Evolutionary conservation across 2,329 filamentous ascomycete genomes (phyloP).

Genomic region (Aspergillus candidus): DNA sequence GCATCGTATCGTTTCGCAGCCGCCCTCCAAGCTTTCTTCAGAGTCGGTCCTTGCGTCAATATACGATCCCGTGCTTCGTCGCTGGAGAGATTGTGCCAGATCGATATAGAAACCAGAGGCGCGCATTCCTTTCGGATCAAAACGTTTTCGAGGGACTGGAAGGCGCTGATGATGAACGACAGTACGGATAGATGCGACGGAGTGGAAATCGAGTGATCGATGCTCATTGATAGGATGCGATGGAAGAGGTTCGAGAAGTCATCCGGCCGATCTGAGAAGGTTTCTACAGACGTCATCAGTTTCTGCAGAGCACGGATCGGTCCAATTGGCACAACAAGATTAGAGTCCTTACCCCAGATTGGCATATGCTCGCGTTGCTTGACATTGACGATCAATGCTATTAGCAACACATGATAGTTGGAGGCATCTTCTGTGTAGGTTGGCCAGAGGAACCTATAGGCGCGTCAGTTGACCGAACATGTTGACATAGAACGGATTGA

Average conservation of each 20-base stretch:
- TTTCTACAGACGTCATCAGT: constrained; percentile 46
- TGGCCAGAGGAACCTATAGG: constrained; percentile 82
- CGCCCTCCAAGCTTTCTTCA: constrained; percentile 87
- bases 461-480: constrained; percentile 14
- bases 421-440: constrained; percentile 83
- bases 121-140: constrained; percentile 95
- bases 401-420: constrained; percentile 83
- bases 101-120: constrained; percentile 85
- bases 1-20: constrained; percentile 79
- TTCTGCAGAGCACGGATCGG: constrained; percentile 1
- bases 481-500: neutral
- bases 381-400: constrained; percentile 78
- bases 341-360: constrained; percentile 65
- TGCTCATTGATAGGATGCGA: constrained; percentile 78
- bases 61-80: constrained; percentile 67
- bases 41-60: constrained; percentile 64
- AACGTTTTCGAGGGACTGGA: constrained; percentile 84
- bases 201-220: constrained; percentile 62
- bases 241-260: constrained; percentile 88
- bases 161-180: constrained; percentile 82
- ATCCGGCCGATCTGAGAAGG: constrained; percentile 69
- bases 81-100: constrained; percentile 87
- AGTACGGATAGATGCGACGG: constrained; percentile 75
- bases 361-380: constrained; percentile 82
- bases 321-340: no score